Base-by-base conservation (phyloP, 139 green algal species). In the Axilococcus clingmanii region DNA sequence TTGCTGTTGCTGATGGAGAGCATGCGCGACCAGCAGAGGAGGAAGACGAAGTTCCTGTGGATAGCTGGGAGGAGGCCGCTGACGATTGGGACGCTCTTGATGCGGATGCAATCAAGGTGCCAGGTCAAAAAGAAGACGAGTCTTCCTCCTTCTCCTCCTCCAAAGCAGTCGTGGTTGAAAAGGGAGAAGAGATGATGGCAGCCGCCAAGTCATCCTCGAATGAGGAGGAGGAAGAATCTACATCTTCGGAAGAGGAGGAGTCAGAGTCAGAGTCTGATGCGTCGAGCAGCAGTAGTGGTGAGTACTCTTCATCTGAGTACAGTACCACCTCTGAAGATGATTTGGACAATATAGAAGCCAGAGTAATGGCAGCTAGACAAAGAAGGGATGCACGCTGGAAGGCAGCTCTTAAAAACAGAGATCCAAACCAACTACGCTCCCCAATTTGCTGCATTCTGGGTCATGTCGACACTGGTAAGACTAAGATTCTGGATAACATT, bases 381-480 rank as follows among this genome's bases (percentile, higher is more conserved):
- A 66, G 62, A 40, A 78, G 82, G n/a, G 63, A 86, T 20, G 70
- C 59, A 7, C 77, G 83, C 22, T 31, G 82, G 12, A 36, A 60
- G 6, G 57, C 59, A 20, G 85, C 85, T 12, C 65, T 80, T 40
- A 66, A 55, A 12, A 48, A 66, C 24, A 71, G 73, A 16, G 71
- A 65, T 65, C 75, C 57, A 32, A 63, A 84, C 42, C 55, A 90
- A 44, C 74, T 99, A 60, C 75, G 92, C 32, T 97, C 89, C 7
- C 92, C 92, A 69, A 98, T 99, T 69, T 97, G 89, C 74, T 99
- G 92, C 67, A 98, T 99, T 56, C 64, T 99, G 61, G 92, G 92
- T 2, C 92, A 99, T 66, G 92, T 99, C 7, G 92, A 99, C 63
- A 96, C 94, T 24, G 91, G 72, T 55, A 99, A 99, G 72, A 99